phyloP scores from a whole-genome alignment of 2,329 filamentous ascomycete species.

The Rhinocladiella similis region DNA sequence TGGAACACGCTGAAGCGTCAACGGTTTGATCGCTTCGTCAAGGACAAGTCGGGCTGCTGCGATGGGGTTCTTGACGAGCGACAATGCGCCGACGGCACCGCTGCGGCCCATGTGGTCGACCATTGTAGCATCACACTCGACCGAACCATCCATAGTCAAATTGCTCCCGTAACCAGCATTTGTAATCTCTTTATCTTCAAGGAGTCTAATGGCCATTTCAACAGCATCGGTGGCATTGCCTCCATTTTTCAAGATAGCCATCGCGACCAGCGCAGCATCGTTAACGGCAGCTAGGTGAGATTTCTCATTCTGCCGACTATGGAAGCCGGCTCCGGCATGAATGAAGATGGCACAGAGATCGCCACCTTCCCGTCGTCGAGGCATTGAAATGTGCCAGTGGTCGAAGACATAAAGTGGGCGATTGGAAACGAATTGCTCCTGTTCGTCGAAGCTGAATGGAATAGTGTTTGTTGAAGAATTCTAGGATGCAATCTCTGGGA shows the following conservation, averaged over 20 bases:
- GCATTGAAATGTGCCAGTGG: slow-evolving; percentile 31
- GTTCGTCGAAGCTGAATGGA: background rate
- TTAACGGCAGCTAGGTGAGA: slow-evolving; percentile 84
- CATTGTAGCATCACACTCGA: slow-evolving; percentile 92
- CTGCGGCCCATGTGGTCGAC: slow-evolving; percentile 90
- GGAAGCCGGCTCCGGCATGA: slow-evolving; percentile 92
- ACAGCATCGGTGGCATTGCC: slow-evolving; percentile 83
- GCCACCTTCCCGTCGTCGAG: slow-evolving; percentile 34
- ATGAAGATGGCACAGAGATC: slow-evolving; percentile 80
- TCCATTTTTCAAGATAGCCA: slow-evolving; percentile 76
- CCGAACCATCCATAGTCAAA: slow-evolving; percentile 81
- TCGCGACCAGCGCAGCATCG: slow-evolving; percentile 79
- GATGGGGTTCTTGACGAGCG: slow-evolving; percentile 90
- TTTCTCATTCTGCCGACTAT: slow-evolving; percentile 81
- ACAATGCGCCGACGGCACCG: slow-evolving; percentile 87
- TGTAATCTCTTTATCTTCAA: slow-evolving; percentile 94
- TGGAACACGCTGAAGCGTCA: slow-evolving; percentile 86
- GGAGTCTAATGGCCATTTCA: slow-evolving; percentile 79
- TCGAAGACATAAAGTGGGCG: slow-evolving; percentile 7
- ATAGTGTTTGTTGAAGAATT: background rate
- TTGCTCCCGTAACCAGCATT: slow-evolving; percentile 98
- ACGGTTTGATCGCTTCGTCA: slow-evolving; percentile 69
- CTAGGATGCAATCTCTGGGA: background rate
- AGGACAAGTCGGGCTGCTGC: slow-evolving; percentile 80
- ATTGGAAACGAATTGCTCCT: background rate